These are phyloP conservation scores for Daldinia grandis DNA, from an alignment of 495 filamentous ascomycete species.

Conservation along the genomic window DNA sequence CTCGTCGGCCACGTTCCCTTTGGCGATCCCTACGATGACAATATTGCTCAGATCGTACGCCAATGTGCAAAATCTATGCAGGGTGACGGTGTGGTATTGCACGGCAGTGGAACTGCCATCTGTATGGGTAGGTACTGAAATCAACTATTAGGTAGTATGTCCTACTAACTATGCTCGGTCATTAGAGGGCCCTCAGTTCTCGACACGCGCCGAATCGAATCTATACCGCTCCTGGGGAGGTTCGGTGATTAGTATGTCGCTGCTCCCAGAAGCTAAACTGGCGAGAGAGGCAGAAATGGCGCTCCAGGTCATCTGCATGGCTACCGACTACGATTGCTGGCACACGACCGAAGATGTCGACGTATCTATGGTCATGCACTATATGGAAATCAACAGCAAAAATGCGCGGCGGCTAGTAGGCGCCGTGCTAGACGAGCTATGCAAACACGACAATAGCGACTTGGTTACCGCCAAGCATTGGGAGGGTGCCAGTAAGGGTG, in stretches of 20 bases:
- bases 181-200: slow-evolving; percentile 92
- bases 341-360: slow-evolving; percentile 78
- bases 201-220: slow-evolving; percentile 93
- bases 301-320: slow-evolving; percentile 99
- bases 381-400: slow-evolving; percentile 90
- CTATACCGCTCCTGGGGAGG: slow-evolving; percentile 94
- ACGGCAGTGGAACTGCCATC: slow-evolving; percentile 79
- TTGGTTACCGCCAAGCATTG: slow-evolving; percentile 81
- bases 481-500: slow-evolving; percentile 67
- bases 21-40: slow-evolving; percentile 90
- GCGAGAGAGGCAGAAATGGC: slow-evolving; percentile 95
- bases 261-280: slow-evolving; percentile 95
- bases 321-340: slow-evolving; percentile 99
- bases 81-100: slow-evolving; percentile 80
- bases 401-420: slow-evolving; percentile 88
- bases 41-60: slow-evolving; percentile 74
- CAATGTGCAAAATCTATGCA: slow-evolving; percentile 77
- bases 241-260: slow-evolving; percentile 95
- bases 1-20: slow-evolving; percentile 95
- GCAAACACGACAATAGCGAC: slow-evolving; percentile 75
- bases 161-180: slow-evolving; percentile 6
- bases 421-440: slow-evolving; percentile 86
- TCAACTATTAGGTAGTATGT: background rate
- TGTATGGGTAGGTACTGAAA: slow-evolving; percentile 80
- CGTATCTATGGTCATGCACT: slow-evolving; percentile 95